Base-by-base conservation (phyloP, 2,329 filamentous ascomycete genomes). In the Sporothrix variecibatus region DNA sequence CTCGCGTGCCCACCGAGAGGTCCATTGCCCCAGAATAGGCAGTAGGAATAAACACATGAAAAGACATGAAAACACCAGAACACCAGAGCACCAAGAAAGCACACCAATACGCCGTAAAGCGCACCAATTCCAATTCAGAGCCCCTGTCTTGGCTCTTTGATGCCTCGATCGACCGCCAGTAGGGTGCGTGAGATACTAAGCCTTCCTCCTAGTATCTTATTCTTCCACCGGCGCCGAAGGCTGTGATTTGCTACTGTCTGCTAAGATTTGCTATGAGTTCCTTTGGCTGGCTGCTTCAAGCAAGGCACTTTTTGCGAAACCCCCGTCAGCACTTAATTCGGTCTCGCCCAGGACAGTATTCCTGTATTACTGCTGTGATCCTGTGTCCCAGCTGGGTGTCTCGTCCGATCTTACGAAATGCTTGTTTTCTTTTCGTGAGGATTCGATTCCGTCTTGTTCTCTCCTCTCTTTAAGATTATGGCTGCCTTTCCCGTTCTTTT, bases 271-370 rank as follows among this genome's bases (percentile, higher is more conserved):
- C 51, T 26, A 20, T 2, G 3, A 15, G 34, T 34, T 34, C 8
- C 34, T 3, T 5, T 34, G 34, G 34, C 34, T 34, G 34, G 26
- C 53, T 31, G 26, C 34, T 34, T 3, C 34, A 34, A 34, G 26
- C 62, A 46, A 28, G 62, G 23, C 40, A 67, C 62, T 46, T 46
- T 67, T 26, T 28, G 38, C 38, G 11, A 28, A 28, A 28, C n/a
- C n/a, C 40, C 62, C 12, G 62, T 67, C 62, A 67, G 62, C 62
- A 67, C 62, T 28, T 67, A 46, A 67, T 67, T 67, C 38, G 62
- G 62, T 67, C 58, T 28, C 56, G 56, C 15, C 62, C 15, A 23
- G 23, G 11, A 26, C 46, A 51, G 23, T 56, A 26, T n/a, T 43
- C 56, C 34, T 65, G 34, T 12, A 26, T 11, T 43, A 28, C 34